Evolutionary conservation across 306 rosid genomes (phyloP), one percentile per base, ranked within the genome.

Genomic region (Ammopiptanthus mongolicus): DNA sequence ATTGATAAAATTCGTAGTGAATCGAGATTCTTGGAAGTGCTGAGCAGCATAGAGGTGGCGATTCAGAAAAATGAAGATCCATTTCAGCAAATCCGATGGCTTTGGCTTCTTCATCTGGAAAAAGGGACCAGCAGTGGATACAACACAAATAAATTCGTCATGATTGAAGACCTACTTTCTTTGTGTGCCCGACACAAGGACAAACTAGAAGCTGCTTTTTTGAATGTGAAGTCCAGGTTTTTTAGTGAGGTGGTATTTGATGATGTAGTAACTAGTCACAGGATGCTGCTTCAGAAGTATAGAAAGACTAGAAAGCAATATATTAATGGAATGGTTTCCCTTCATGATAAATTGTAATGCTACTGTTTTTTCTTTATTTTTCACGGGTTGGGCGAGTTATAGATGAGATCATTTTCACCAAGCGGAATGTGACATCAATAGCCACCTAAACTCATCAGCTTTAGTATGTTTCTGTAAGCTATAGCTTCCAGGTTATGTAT

Each of bases 281-380:
- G 28, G 83, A 23, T 62, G 80, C 77, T 93, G 75, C 93, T 93
- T 63, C 85, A 80, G 77, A 89, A 83, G 80, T 91, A 85, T 47
- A 85, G 86, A 69, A 85, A 72, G 22, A 84, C 83, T 28, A 89
- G 97, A 84, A 86, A 81, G 80, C 98, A 84, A 73, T 93, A 89
- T 82, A 84, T 68, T 71, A 81, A 84, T 41, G 97, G 98, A 66
- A 91, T 93, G 96, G 53, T 87, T 81, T 86, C 97, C 69, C 89
- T 93, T 76, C 91, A 89, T 47, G 74, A 71, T 75, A 78, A 78
- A 81, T 78, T 85, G 42, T 88, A 79, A 81, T 33, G 28, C 29
- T 51, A 6, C 22, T 25, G 44, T 50, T 48, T 46, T 57, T 70
- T 52, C 31, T 57, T 62, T 36, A 25, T 5, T 28, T 57, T 74